A percentile compares a stretch with the other conserved stretches of the same genome.
These are phyloP conservation scores for Apiotrichum veenhuisii DNA, from an alignment of 1,284 basidiomycete species.

Conservation along the genomic window DNA sequence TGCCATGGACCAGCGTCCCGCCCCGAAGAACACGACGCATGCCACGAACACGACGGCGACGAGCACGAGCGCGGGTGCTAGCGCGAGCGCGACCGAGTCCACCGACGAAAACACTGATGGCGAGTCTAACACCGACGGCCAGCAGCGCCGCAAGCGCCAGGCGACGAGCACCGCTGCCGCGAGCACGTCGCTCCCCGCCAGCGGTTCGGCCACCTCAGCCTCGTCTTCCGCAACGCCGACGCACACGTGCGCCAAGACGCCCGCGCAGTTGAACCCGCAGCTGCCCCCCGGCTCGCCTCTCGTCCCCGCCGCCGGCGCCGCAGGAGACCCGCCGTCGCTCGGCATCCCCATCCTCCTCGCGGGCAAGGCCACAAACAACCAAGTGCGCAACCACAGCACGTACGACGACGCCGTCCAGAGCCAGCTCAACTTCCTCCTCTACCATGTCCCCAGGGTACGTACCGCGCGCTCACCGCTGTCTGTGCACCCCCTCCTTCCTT, in stretches of 20 bases:
- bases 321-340: conserved; percentile 75
- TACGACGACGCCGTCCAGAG: conserved; percentile 65
- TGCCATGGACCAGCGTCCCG: conserved; percentile 39
- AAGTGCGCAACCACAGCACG: conserved; percentile 49
- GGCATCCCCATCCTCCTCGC: conserved; percentile 75
- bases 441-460: conserved; percentile 57
- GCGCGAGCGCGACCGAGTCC: too few species aligned
- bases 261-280: conserved; percentile 4
- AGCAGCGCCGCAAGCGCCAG: conserved; percentile 7
- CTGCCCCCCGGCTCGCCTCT: conserved; percentile 26
- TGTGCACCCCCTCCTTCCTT: too few species aligned
- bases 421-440: conserved; percentile 68
- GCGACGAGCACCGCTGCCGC: neutral
- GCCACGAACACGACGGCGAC: neutral
- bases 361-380: conserved; percentile 30
- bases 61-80: neutral
- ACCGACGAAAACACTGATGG: neutral
- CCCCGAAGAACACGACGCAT: neutral
- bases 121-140: neutral
- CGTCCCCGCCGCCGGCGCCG: conserved; percentile 56
- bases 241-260: conserved; percentile 5
- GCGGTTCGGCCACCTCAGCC: neutral
- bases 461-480: too few species aligned
- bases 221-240: neutral
- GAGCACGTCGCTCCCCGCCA: neutral